phyloP scores from a whole-genome alignment of 2,329 filamentous ascomycete species.

The Alternaria atra region DNA sequence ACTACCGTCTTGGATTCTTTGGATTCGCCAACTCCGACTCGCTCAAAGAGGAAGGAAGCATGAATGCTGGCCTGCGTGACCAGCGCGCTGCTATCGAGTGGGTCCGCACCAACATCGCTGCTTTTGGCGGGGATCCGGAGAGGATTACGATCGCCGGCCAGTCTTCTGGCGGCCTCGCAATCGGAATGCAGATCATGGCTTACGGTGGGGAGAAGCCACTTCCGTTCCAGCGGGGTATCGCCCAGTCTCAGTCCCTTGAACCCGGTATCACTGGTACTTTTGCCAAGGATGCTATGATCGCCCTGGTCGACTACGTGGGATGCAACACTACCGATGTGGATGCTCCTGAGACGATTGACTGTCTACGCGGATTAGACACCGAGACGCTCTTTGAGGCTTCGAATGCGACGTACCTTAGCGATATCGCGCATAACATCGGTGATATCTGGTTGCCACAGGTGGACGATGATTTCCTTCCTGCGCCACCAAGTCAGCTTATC shows the following conservation, averaged over 20 bases:
- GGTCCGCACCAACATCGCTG: slow-evolving; percentile 49
- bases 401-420: slow-evolving; percentile 53
- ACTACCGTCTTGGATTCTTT: slow-evolving; percentile 52
- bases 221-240: slow-evolving; percentile 48
- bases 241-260: slow-evolving; percentile 60
- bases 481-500: slow-evolving; percentile 55
- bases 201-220: slow-evolving; percentile 42
- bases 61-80: slow-evolving; percentile 52
- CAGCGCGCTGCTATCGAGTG: slow-evolving; percentile 52
- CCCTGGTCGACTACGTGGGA: slow-evolving; percentile 54
- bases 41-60: slow-evolving; percentile 43
- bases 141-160: slow-evolving; percentile 53
- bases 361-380: slow-evolving; percentile 57
- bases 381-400: slow-evolving; percentile 57
- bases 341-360: slow-evolving; percentile 56
- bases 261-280: slow-evolving; percentile 59
- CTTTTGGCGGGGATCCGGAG: slow-evolving; percentile 47
- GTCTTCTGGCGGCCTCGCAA: slow-evolving; percentile 47
- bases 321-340: slow-evolving; percentile 56
- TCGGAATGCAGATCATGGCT: slow-evolving; percentile 47
- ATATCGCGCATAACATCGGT: slow-evolving; percentile 52
- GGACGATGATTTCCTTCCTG: slow-evolving; percentile 61
- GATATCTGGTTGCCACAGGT: slow-evolving; percentile 63
- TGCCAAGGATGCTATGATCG: slow-evolving; percentile 58
- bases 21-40: slow-evolving; percentile 50